These are phyloP conservation scores for Metschnikowia drakensbergensis DNA, from an alignment of 805 yeast genomes.

Conservation along the genomic window DNA sequence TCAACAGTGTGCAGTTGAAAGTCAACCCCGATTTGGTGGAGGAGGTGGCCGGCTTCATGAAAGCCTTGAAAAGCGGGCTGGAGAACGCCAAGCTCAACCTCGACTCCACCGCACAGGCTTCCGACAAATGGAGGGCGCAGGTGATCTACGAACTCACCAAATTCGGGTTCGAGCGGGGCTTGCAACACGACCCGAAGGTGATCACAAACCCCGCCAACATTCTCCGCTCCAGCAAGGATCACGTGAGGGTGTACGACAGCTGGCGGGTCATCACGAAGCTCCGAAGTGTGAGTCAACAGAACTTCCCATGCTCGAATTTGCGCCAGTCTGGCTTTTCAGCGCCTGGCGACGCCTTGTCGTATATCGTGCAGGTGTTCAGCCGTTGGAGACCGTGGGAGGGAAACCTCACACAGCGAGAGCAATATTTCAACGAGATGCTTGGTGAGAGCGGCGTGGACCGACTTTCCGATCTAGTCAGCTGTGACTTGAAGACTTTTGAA, in stretches of 20 bases:
- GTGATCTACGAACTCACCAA: conserved; percentile 39
- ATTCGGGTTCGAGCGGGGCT: conserved; percentile 39
- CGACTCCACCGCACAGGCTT: conserved; percentile 12
- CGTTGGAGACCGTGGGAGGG: conserved; percentile 94
- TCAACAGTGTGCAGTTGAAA: conserved; percentile 1
- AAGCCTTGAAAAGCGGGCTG: conserved; percentile 10
- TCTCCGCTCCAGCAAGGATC: conserved; percentile 65
- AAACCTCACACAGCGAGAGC: conserved; percentile 53
- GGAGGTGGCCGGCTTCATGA: conserved; percentile 22
- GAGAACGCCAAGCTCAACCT: conserved; percentile 19
- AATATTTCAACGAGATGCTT: conserved; percentile 40
- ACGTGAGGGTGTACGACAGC: conserved; percentile 74
- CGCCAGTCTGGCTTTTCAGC: conserved; percentile 32
- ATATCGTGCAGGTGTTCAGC: conserved; percentile 57
- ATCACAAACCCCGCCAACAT: conserved; percentile 85
- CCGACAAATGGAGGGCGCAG: conserved; percentile 26
- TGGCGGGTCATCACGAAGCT: conserved; percentile 84
- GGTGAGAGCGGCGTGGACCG: conserved; percentile 2
- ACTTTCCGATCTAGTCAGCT: neutral
- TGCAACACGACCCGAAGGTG: conserved; percentile 84
- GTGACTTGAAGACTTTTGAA: neutral
- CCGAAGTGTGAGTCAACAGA: conserved; percentile 60
- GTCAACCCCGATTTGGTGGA: conserved; percentile 19
- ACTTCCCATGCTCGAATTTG: conserved; percentile 46
- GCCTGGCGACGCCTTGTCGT: conserved; percentile 50